Evolutionary conservation across 2,329 filamentous ascomycete genomes (phyloP), one percentile per base, ranked within the genome.

Genomic region (Tolypocladium sp.): DNA sequence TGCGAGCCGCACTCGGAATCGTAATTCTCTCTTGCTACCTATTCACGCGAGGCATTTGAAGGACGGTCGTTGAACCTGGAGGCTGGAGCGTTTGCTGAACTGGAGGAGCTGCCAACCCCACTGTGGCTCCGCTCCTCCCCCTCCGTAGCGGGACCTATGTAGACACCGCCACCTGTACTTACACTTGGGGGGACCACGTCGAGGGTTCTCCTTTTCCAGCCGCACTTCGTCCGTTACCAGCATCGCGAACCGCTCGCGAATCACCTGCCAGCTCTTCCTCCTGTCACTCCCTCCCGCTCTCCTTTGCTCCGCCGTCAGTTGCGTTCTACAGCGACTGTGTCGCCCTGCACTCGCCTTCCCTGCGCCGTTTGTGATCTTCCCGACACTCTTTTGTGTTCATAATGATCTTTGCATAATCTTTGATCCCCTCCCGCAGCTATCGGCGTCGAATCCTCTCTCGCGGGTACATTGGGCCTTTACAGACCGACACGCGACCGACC

Each of bases 331-430:
- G 22, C 44, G 15, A 12, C 33, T 6, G 46, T 20, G 25, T n/a
- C 10, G 17, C 30, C 22, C 49, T 33, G 49, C 49, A 33, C 10
- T 22, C 30, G 49, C 20, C 49, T 35, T n/a, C 30, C 30, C 4
- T 20, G 27, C 27, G 17, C 17, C 15, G 27, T 4, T 12, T 20
- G 49, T 13, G 25, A 10, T 27, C 17, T 15, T 22, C 12, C 13
- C 25, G 15, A 10, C 42, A 30, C 55, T 30, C 25, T 20, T 41
- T 42, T 6, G 38, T 40, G 10, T n/a, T 33, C 25, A 46, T 55
- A 49, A 59, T 61, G 60, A 60, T 57, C 60, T 55, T 60, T 40
- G 60, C 55, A 30, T 61, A 57, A 60, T 55, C 56, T 30, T 56
- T 40, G 57, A 55, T 55, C 51, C 58, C 38, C 54, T 61, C 53